Percentiles rank a stretch among this genome's conserved stretches.
These are phyloP conservation scores for Blastocystis sp. DNA, from an alignment of 352 stramenopile species.

Conservation along the genomic window DNA sequence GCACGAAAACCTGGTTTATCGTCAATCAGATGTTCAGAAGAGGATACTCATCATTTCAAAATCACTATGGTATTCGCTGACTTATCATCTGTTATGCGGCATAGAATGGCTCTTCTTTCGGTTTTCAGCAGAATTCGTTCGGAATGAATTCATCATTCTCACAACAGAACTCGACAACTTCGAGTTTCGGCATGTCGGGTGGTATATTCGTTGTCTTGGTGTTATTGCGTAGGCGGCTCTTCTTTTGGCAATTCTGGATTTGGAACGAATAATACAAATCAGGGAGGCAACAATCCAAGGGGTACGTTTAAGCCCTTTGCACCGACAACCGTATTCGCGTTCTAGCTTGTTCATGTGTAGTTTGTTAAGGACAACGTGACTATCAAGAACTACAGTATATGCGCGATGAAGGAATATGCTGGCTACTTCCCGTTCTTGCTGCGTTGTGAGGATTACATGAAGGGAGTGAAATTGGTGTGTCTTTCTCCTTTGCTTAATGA, in stretches of 20 bases:
- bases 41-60: no score
- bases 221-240: not conserved
- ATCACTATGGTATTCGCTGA: no score
- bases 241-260: not conserved
- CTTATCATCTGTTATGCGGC: no score
- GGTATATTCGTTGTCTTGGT: not conserved
- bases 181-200: not conserved
- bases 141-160: not conserved
- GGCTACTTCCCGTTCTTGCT: not conserved
- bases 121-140: not conserved
- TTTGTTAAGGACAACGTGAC: slow-evolving; percentile 23
- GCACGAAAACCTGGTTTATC: no score
- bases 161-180: not conserved
- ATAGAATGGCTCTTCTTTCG: not conserved
- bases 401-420: slow-evolving; percentile 33
- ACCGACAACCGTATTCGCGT: not conserved
- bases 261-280: not conserved
- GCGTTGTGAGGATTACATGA: slow-evolving; percentile 62
- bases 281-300: not conserved
- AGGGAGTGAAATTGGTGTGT: not conserved
- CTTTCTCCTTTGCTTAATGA: not conserved
- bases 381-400: slow-evolving; percentile 54
- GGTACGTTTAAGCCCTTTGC: slow-evolving; percentile 60
- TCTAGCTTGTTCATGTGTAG: slow-evolving; percentile 4
- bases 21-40: no score